These are phyloP conservation scores for Chlorella sp. DNA, from an alignment of 139 green algal genomes.

Conservation along the genomic window DNA sequence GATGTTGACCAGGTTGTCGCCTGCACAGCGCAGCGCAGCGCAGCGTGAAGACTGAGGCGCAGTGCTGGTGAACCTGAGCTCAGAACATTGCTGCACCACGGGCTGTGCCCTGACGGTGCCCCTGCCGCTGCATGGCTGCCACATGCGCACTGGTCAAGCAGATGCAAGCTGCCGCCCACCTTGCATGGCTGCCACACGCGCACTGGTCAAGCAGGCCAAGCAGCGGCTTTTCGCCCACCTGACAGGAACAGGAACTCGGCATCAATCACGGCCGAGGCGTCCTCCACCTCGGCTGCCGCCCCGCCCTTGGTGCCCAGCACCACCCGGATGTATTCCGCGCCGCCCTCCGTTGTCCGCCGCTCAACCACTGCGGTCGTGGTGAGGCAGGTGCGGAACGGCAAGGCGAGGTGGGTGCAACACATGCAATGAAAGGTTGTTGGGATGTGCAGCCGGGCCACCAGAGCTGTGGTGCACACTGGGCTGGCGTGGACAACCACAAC, in stretches of 20 bases:
- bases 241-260: conserved; percentile 67
- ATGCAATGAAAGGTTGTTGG: no score
- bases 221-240: neutral
- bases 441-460: no score
- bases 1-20: conserved; percentile 56
- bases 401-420: no score
- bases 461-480: no score
- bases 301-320: conserved; percentile 31
- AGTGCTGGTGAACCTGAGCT: neutral
- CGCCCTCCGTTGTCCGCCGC: conserved; percentile 43
- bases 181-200: no score
- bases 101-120: no score
- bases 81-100: no score
- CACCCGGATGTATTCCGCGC: conserved; percentile 55
- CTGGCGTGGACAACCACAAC: no score
- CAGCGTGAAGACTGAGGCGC: neutral
- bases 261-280: conserved; percentile 51
- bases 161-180: no score
- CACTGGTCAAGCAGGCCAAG: neutral
- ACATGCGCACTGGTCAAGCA: no score
- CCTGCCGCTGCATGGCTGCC: no score
- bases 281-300: conserved; percentile 5
- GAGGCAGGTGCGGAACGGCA: neutral
- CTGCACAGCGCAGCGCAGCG: neutral
- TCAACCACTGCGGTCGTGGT: conserved; percentile 29